phyloP scores from a whole-genome alignment of 495 filamentous ascomycete genomes.

The Annulohypoxylon moriforme region DNA sequence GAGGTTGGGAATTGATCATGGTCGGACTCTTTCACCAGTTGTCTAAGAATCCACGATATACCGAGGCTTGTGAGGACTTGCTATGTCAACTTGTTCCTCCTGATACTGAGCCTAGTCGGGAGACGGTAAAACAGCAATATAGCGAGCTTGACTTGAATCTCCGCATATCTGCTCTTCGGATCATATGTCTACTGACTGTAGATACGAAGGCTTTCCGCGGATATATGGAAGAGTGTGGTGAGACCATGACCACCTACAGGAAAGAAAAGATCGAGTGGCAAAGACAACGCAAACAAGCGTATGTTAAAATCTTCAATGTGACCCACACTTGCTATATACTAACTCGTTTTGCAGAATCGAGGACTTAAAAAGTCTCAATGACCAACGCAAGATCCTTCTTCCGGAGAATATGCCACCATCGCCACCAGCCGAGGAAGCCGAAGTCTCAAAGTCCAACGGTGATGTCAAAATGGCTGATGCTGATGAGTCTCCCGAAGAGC shows the following conservation, averaged over 20 bases:
- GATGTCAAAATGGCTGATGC: constrained; percentile 73
- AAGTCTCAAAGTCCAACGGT: constrained; percentile 59
- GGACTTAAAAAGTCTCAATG: constrained; percentile 82
- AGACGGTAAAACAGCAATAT: constrained; percentile 79
- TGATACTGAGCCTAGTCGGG: constrained; percentile 74
- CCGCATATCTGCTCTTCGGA: constrained; percentile 82
- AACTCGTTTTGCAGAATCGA: constrained; percentile 68
- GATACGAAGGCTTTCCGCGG: constrained; percentile 85
- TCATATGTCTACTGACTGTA: constrained; percentile 86
- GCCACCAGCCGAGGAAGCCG: constrained; percentile 61
- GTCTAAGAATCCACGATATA: constrained; percentile 75
- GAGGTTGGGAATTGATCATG: constrained; percentile 91
- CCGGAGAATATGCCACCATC: constrained; percentile 80
- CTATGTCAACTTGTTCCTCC: constrained; percentile 81
- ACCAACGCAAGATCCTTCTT: constrained; percentile 86
- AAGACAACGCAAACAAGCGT: constrained; percentile 83
- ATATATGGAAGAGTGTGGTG: constrained; percentile 90
- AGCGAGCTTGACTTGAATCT: constrained; percentile 81
- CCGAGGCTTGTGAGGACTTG: constrained; percentile 80
- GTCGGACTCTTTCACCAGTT: constrained; percentile 87
- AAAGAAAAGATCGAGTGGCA: constrained; percentile 97
- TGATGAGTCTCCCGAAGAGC: constrained; percentile 66
- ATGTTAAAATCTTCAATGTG: constrained; percentile 57
- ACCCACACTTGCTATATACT: constrained; percentile 25
- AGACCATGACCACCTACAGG: constrained; percentile 89